Percentiles rank a stretch among this genome's conserved stretches.
Evolutionary conservation across 2,329 filamentous ascomycete species (phyloP).

Genomic region (Clarireedia hainanense): DNA sequence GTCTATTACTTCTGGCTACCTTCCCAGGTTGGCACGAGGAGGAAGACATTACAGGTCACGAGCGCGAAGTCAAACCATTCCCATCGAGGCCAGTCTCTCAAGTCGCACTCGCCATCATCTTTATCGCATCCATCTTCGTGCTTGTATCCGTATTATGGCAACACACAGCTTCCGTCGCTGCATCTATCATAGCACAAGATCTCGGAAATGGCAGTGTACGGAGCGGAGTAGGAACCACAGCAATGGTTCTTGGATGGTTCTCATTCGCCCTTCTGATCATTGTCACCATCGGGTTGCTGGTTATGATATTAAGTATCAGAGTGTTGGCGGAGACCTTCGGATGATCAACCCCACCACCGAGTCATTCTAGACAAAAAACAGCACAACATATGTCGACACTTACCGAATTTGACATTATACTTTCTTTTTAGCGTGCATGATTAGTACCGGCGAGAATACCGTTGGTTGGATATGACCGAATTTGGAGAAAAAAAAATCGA

Average conservation of each 20-base stretch:
- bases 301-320: constrained; percentile 93
- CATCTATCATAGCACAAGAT: constrained; percentile 87
- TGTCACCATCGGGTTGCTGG: constrained; percentile 86
- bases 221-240: constrained; percentile 83
- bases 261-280: constrained; percentile 88
- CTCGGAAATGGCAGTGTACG: constrained; percentile 83
- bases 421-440: constrained; percentile 8
- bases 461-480: constrained; percentile 2
- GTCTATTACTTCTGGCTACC: constrained; percentile 87
- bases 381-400: background rate
- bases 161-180: constrained; percentile 93
- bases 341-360: constrained; percentile 9
- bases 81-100: constrained; percentile 89
- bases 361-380: background rate
- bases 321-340: constrained; percentile 53
- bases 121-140: constrained; percentile 62
- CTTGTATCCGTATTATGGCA: constrained; percentile 79
- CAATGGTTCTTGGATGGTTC: constrained; percentile 98
- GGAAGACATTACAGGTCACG: constrained; percentile 68
- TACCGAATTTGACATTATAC: background rate
- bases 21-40: constrained; percentile 98
- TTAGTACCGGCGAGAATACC: constrained; percentile 1
- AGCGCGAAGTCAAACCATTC: constrained; percentile 89
- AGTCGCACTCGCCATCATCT: constrained; percentile 88
- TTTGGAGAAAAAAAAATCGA: background rate